phyloP scores from a whole-genome alignment of 371 early-diverging fungal species.

The Haplosporangium sp. region DNA sequence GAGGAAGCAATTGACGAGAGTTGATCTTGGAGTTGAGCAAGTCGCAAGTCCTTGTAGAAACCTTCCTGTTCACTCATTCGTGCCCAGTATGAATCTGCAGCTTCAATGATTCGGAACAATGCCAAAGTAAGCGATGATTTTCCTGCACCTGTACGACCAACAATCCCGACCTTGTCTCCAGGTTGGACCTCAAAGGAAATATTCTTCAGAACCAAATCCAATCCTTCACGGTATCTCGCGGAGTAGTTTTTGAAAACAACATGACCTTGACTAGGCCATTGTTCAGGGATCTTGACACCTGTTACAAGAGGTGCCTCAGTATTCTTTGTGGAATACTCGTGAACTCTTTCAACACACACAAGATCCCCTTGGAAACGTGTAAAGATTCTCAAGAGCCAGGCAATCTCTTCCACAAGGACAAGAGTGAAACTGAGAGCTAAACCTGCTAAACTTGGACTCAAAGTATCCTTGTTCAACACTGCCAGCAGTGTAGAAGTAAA shows the following conservation, averaged over 20 bases:
- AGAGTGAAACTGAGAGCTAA: conserved; percentile 75
- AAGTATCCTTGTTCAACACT: conserved; percentile 28
- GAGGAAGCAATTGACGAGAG: neutral
- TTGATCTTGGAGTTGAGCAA: conserved; percentile 2
- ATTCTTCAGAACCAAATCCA: conserved; percentile 66
- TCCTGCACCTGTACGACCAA: conserved; percentile 60
- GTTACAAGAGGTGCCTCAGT: conserved; percentile 64
- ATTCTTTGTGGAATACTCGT: conserved; percentile 67
- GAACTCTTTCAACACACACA: conserved; percentile 74
- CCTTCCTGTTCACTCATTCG: neutral
- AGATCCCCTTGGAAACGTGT: conserved; percentile 74
- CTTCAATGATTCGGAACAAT: conserved; percentile 33
- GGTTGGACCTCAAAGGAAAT: conserved; percentile 63
- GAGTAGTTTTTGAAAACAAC: conserved; percentile 66
- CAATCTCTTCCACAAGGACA: conserved; percentile 66
- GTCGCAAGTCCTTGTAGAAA: neutral
- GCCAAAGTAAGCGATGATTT: conserved; percentile 36
- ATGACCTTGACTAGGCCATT: conserved; percentile 79
- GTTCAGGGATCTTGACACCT: conserved; percentile 41
- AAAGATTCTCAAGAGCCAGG: conserved; percentile 80
- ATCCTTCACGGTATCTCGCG: conserved; percentile 23
- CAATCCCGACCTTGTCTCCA: conserved; percentile 74
- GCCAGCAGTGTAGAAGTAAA: conserved; percentile 20
- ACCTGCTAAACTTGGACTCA: conserved; percentile 67
- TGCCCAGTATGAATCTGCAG: conserved; percentile 27